Conservation (phyloP, 2,329 filamentous ascomycete species). For the Nemania diffusa region DNA sequence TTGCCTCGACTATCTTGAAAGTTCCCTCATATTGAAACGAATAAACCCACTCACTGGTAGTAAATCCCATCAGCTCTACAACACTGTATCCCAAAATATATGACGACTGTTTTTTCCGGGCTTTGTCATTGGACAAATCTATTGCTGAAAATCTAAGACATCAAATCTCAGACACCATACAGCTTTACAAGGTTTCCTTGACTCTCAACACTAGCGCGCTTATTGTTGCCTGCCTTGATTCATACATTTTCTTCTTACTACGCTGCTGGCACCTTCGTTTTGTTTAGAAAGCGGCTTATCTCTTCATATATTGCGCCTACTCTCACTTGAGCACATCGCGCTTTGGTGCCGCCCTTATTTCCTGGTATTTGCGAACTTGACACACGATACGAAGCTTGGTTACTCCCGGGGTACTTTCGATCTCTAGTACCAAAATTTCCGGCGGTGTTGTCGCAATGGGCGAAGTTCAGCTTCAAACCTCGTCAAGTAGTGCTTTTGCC, state of each 20-base stretch:
- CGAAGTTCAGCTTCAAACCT: conserved; percentile 23
- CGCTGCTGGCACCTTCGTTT: background rate
- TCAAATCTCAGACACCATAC: conserved; percentile 1
- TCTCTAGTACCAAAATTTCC: conserved; percentile 18
- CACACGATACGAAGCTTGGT: background rate
- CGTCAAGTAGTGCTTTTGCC: conserved; percentile 46
- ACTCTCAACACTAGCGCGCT: conserved; percentile 7
- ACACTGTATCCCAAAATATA: background rate
- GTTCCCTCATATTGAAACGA: conserved; percentile 1
- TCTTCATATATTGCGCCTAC: background rate
- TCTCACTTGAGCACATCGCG: conserved; percentile 6
- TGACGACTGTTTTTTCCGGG: background rate
- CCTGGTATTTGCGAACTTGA: background rate
- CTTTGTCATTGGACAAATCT: background rate
- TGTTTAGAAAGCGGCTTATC: background rate
- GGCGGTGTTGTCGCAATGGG: conserved; percentile 14
- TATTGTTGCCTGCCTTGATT: conserved; percentile 12
- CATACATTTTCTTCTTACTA: background rate
- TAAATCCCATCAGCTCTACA: background rate
- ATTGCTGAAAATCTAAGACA: background rate
- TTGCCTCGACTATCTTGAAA: conserved; percentile 14
- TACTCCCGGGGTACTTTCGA: background rate
- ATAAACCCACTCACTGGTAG: background rate
- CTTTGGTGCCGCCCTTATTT: background rate
- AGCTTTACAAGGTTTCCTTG: conserved; percentile 44